Percentiles rank a stretch among this genome's conserved stretches.
phyloP scores from a whole-genome alignment of 331 rosid species.

The Telfairia occidentalis region DNA sequence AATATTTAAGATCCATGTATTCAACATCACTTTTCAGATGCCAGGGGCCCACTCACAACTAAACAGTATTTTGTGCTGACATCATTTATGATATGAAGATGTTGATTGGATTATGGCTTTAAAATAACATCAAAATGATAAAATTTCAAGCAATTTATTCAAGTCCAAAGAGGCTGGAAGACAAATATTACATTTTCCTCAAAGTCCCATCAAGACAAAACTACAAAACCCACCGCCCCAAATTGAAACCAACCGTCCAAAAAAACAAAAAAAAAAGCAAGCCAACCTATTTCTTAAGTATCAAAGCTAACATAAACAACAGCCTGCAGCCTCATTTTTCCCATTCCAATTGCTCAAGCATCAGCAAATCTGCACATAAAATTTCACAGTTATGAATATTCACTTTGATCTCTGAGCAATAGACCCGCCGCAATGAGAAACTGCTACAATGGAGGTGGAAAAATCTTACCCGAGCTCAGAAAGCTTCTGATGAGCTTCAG shows the following conservation, averaged over 20 bases:
- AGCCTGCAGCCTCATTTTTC: slow-evolving; percentile 7
- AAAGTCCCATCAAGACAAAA: neutral
- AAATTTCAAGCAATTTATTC: neutral
- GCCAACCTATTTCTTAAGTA: neutral
- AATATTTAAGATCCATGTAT: too few relatives aligned
- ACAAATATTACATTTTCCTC: neutral
- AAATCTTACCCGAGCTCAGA: slow-evolving; percentile 84
- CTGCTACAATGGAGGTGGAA: neutral
- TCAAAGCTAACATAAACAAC: neutral
- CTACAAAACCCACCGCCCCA: neutral
- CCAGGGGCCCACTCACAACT: too few relatives aligned
- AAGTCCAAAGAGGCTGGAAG: neutral
- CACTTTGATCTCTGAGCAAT: neutral
- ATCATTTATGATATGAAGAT: neutral
- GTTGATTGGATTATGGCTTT: neutral
- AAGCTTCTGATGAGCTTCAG: slow-evolving; percentile 65
- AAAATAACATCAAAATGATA: neutral
- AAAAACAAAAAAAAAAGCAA: neutral
- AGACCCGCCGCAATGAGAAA: too few relatives aligned
- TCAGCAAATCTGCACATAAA: slow-evolving; percentile 38
- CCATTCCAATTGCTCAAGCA: slow-evolving; percentile 21
- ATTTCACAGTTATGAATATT: neutral
- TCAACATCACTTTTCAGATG: too few relatives aligned
- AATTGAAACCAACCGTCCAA: neutral
- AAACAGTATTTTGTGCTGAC: too few relatives aligned